A percentile compares a stretch with the other conserved stretches of the same genome.
phyloP scores from a whole-genome alignment of 129 eudicot genomes.

The Heracleum sosnowskyi region DNA sequence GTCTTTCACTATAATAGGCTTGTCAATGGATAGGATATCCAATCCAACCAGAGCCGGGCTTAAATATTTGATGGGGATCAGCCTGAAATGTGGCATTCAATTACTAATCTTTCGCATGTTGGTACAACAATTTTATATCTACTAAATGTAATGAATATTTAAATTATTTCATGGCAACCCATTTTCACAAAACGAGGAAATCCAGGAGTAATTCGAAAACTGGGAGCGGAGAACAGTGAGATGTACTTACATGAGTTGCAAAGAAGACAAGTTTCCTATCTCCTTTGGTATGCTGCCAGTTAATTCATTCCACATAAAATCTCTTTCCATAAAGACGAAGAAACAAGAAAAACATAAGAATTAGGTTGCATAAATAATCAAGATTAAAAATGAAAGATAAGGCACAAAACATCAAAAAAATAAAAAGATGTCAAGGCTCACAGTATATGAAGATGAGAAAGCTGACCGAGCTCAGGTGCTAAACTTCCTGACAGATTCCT shows the following conservation, averaged over 20 bases:
- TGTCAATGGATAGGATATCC: no score
- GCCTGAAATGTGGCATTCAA: no score
- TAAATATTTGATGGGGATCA: no score
- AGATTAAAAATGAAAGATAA: not conserved
- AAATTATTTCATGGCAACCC: no score
- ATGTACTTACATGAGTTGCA: conserved; percentile 59
- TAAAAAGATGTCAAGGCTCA: conserved; percentile 28
- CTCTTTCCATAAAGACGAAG: conserved; percentile 31
- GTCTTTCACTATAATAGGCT: no score
- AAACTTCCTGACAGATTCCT: conserved; percentile 70
- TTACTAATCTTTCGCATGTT: no score
- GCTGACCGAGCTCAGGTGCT: conserved; percentile 78
- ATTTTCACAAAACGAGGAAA: no score
- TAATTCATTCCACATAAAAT: conserved; percentile 71
- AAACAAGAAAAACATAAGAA: not conserved
- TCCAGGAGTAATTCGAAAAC: no score
- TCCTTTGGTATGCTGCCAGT: conserved; percentile 57
- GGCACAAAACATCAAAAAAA: not conserved
- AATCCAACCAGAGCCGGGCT: no score
- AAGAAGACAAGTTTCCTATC: conserved; percentile 36
- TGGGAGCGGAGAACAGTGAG: no score
- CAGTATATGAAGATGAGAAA: conserved; percentile 57
- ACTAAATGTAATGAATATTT: no score
- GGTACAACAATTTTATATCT: no score
- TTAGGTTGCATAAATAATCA: not conserved